Evolutionary conservation across 768 basidiomycete genomes (phyloP).

Genomic region (Leccinellum rugosiceps): DNA sequence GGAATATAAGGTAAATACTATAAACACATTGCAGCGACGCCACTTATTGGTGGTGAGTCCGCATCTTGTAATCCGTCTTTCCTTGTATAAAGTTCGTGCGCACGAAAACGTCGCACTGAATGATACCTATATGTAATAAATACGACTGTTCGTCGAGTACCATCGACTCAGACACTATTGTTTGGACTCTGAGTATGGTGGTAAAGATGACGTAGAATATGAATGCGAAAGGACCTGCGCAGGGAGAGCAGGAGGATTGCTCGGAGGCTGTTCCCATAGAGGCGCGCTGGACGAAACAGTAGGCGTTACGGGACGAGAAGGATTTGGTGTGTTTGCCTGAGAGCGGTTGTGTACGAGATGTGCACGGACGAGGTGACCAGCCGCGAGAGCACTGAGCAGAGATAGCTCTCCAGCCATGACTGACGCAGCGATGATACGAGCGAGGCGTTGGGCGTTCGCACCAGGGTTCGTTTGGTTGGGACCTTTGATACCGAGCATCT

Average conservation of each 20-base stretch:
- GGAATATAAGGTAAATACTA: background rate
- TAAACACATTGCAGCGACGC: background rate
- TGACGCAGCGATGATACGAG: constrained; percentile 83
- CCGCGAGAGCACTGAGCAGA: constrained; percentile 87
- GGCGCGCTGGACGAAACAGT: constrained; percentile 30
- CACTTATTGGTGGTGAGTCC: background rate
- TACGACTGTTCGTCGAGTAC: constrained; percentile 10
- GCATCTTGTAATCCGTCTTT: background rate
- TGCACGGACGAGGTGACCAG: constrained; percentile 91
- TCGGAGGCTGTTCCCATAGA: constrained; percentile 25
- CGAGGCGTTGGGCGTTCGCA: constrained; percentile 84
- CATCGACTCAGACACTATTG: constrained; percentile 5
- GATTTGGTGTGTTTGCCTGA: constrained; percentile 72
- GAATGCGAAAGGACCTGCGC: constrained; percentile 31
- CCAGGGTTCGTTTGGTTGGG: constrained; percentile 86
- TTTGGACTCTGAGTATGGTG: constrained; percentile 39
- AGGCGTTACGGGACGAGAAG: constrained; percentile 60
- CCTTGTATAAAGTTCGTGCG: background rate
- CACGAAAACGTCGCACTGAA: constrained; percentile 5
- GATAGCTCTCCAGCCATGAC: constrained; percentile 99
- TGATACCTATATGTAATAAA: constrained; percentile 23
- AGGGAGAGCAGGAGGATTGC: constrained; percentile 3
- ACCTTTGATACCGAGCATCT: constrained; percentile 91
- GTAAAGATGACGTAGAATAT: constrained; percentile 39
- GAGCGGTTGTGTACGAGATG: constrained; percentile 92